phyloP scores from a whole-genome alignment of 768 basidiomycete genomes.

The Leccinum boreale region DNA sequence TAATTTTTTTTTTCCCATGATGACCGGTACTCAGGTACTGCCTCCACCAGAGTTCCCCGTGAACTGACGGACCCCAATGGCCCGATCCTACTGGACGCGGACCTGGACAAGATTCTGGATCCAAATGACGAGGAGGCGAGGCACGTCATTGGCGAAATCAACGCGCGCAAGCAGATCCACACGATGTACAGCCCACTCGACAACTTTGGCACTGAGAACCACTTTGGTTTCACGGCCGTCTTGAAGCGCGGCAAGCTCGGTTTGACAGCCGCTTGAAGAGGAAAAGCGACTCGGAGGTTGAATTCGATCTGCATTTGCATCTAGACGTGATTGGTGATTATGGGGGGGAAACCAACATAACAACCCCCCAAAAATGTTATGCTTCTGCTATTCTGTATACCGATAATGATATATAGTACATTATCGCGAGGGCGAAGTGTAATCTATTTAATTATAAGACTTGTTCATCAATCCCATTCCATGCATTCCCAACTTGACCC shows the following conservation, averaged over 20 bases:
- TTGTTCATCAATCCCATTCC: no score
- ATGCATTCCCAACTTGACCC: not conserved
- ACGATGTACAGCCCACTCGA: conserved; percentile 14
- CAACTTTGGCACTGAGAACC: conserved; percentile 9
- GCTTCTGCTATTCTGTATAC: no score
- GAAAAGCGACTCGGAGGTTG: not conserved
- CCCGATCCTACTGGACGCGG: not conserved
- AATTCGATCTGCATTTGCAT: not conserved
- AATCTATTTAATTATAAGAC: no score
- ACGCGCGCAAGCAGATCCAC: conserved; percentile 14
- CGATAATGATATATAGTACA: no score
- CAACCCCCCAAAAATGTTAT: no score
- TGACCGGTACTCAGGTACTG: not conserved
- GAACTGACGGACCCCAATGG: not conserved
- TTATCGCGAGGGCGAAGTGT: no score
- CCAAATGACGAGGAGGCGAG: conserved; percentile 7
- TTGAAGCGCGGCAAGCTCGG: conserved; percentile 5
- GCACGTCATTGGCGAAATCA: conserved; percentile 10
- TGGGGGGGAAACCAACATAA: not conserved
- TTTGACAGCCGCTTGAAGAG: not conserved
- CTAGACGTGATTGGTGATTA: not conserved
- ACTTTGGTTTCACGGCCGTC: conserved; percentile 10
- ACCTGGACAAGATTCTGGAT: not conserved
- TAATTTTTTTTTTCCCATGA: not conserved
- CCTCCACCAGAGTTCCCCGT: not conserved